Evolutionary conservation across 2,329 filamentous ascomycete genomes (phyloP).

Genomic region (Xylaria sp.): DNA sequence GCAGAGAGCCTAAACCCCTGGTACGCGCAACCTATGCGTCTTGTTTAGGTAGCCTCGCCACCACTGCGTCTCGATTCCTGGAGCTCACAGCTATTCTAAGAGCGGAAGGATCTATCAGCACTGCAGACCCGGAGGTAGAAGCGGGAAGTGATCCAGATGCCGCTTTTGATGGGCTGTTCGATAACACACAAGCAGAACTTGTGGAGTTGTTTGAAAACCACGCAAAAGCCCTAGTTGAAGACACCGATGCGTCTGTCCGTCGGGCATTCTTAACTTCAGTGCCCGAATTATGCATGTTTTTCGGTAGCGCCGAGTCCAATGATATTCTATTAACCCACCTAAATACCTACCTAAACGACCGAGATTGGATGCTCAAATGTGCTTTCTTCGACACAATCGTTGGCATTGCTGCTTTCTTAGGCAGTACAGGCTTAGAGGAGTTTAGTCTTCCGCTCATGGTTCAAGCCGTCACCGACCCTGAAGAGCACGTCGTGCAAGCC

Average conservation of each 20-base stretch:
- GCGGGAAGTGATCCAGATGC: slow-evolving; percentile 73
- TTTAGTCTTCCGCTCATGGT: slow-evolving; percentile 97
- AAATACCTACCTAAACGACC: slow-evolving; percentile 96
- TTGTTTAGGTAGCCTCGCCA: slow-evolving; percentile 88
- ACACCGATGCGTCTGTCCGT: slow-evolving; percentile 84
- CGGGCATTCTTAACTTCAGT: slow-evolving; percentile 93
- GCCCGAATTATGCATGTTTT: slow-evolving; percentile 92
- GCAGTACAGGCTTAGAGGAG: slow-evolving; percentile 88
- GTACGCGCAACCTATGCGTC: slow-evolving; percentile 93
- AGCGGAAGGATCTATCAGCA: slow-evolving; percentile 82
- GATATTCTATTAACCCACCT: slow-evolving; percentile 96
- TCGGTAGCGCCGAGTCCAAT: slow-evolving; percentile 89
- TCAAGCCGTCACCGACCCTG: slow-evolving; percentile 89
- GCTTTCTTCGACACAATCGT: slow-evolving; percentile 97
- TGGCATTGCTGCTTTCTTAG: slow-evolving; percentile 90
- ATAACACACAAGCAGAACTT: slow-evolving; percentile 85
- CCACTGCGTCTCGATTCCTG: slow-evolving; percentile 84
- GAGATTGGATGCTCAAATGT: slow-evolving; percentile 96
- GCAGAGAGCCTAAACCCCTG: slow-evolving; percentile 69
- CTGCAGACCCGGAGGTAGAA: slow-evolving; percentile 82
- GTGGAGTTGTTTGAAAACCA: slow-evolving; percentile 87
- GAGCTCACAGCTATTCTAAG: slow-evolving; percentile 91
- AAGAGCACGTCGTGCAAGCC: slow-evolving; percentile 93
- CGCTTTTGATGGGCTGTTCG: slow-evolving; percentile 85
- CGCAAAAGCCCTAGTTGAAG: slow-evolving; percentile 89